Base-by-base conservation (phyloP, 495 filamentous ascomycete species). In the Bacidia gigantensis region DNA sequence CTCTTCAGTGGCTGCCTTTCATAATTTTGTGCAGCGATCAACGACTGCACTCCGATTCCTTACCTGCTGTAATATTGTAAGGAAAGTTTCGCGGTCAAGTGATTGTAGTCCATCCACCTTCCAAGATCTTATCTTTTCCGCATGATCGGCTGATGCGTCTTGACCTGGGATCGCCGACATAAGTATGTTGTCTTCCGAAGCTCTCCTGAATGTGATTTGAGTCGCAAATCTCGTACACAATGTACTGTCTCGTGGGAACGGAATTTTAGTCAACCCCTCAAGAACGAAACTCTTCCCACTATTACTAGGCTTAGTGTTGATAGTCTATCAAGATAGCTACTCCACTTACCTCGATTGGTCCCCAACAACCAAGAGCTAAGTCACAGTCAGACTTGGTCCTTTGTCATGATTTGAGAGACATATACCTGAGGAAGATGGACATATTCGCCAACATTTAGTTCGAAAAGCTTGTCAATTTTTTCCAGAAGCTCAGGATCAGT, bases 181-280 rank as follows among this genome's bases (percentile, higher is more conserved):
- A 1, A 50, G 42, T 10, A 66, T 62, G 2, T 52, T 53, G 14
- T 39, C 22, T 11, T n/a, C 11, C 3, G 26, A 25, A 3, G 51
- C 46, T 38, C 67, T 64, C 11, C 77, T 72, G 47, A 82, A 70
- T 0, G 65, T 67, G 41, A 76, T 72, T 52, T 74, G 69, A 0
- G 69, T 76, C 1, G 68, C 68, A 48, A 70, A 74, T 0, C 71
- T 59, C 2, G 71, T 75, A 41, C 71, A 75, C 0, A 74, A 60
- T 0, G 58, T 64, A 20, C 62, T 69, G 39, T 68, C 60, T 2
- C 71, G 59, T 0, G 72, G 73, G 44, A 74, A 74, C 0, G 62
- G 63, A 5, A 74, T 42, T 1, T 57, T 56, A 1, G 69, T 74
- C n/a, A 75, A 52, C 5, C 68, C 69, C 48, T 75, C 69, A 0